Conservation (phyloP, 495 filamentous ascomycete species). For the Peziza echinospora region DNA sequence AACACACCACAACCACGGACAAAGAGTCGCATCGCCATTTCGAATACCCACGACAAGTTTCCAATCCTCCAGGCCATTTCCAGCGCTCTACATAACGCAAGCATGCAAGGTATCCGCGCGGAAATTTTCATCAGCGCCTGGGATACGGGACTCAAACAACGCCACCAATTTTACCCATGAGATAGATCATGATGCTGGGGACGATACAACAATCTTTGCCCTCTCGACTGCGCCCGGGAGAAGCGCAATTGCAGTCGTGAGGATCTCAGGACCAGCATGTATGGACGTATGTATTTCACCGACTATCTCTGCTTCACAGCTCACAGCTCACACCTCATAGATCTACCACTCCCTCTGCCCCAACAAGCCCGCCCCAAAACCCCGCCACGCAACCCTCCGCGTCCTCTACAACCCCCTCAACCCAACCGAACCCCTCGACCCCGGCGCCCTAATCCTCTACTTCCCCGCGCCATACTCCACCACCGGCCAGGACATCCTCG, state of each 20-base stretch:
- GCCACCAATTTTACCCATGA: too few species aligned
- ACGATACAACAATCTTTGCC: conserved; percentile 55
- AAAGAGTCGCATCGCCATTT: too few species aligned
- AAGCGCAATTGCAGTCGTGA: conserved; percentile 79
- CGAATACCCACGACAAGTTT: too few species aligned
- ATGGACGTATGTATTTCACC: conserved; percentile 30
- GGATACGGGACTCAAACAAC: too few species aligned
- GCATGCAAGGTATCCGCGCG: too few species aligned
- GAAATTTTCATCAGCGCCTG: too few species aligned
- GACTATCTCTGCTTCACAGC: conserved; percentile 1
- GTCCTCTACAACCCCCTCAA: conserved; percentile 45
- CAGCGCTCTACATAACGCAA: too few species aligned
- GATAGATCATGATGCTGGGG: neutral
- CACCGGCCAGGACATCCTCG: conserved; percentile 81
- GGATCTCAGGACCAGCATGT: conserved; percentile 65
- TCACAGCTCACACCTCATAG: conserved; percentile 17
- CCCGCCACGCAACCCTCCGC: conserved; percentile 56
- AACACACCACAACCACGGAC: too few species aligned
- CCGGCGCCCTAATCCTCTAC: conserved; percentile 64
- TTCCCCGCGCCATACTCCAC: conserved; percentile 68
- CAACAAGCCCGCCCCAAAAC: conserved; percentile 34
- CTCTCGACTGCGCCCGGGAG: conserved; percentile 69
- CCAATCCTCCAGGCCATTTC: too few species aligned
- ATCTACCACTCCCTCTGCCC: conserved; percentile 65
- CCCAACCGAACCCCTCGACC: conserved; percentile 41